Conservation (phyloP, 805 yeast species). For the Lipomyces orientalis region DNA sequence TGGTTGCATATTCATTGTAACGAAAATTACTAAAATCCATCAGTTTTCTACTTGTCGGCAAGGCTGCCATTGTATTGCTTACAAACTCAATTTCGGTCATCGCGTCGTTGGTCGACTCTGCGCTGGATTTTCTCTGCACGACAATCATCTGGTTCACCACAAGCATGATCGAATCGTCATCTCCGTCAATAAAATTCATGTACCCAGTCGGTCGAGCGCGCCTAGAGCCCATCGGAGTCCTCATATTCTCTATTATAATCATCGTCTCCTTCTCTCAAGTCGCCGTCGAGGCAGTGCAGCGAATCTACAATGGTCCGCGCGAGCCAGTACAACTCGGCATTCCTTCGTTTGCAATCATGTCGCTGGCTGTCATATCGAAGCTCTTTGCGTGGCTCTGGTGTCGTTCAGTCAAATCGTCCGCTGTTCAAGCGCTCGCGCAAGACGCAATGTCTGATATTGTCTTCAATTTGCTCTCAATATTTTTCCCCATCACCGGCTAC, state of each 20-base stretch:
- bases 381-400: conserved; percentile 70
- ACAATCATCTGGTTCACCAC: conserved; percentile 69
- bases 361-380: conserved; percentile 64
- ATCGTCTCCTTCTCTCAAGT: conserved; percentile 75
- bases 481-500: conserved; percentile 70
- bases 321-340: conserved; percentile 53
- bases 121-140: conserved; percentile 75
- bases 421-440: conserved; percentile 79
- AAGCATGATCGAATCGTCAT: conserved; percentile 23
- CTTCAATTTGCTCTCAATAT: conserved; percentile 65
- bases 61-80: conserved; percentile 61
- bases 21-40: neutral
- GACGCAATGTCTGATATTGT: conserved; percentile 81
- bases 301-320: conserved; percentile 48
- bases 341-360: conserved; percentile 64
- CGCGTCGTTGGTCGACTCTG: conserved; percentile 79
- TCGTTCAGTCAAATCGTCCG: conserved; percentile 61
- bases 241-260: conserved; percentile 73
- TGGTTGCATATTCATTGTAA: neutral
- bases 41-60: conserved; percentile 51
- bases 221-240: conserved; percentile 79
- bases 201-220: conserved; percentile 73
- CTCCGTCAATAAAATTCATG: conserved; percentile 11
- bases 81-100: conserved; percentile 75
- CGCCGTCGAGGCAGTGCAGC: conserved; percentile 63